Percentiles rank a stretch among this genome's conserved stretches.
These are phyloP conservation scores for Phytophthora hybrid DNA, from an alignment of 352 stramenopile species.

Conservation along the genomic window DNA sequence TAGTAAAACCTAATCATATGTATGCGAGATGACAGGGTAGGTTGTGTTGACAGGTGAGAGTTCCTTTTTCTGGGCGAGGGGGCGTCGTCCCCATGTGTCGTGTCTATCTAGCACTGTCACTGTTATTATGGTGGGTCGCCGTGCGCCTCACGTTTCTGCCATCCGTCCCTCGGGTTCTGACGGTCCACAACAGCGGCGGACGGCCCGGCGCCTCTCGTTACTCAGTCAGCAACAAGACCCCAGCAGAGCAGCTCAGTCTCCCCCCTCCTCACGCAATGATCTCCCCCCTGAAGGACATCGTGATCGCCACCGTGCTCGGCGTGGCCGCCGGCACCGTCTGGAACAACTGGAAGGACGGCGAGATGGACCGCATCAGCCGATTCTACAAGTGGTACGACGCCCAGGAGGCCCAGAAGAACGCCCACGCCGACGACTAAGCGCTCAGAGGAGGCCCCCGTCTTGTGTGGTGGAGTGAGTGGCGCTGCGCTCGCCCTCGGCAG, in stretches of 20 bases:
- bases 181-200: slow-evolving; percentile 18
- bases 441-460: neutral
- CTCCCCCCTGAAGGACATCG: slow-evolving; percentile 85
- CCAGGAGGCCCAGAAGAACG: slow-evolving; percentile 70
- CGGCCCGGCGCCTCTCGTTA: slow-evolving; percentile 24
- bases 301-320: slow-evolving; percentile 77
- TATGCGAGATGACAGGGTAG: neutral
- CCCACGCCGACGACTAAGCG: slow-evolving; percentile 48
- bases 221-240: slow-evolving; percentile 39
- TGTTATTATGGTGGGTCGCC: slow-evolving; percentile 9
- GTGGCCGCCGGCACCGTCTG: slow-evolving; percentile 58
- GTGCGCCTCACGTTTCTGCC: slow-evolving; percentile 2
- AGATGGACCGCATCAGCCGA: slow-evolving; percentile 77
- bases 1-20: neutral
- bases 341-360: slow-evolving; percentile 72
- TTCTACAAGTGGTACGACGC: slow-evolving; percentile 89
- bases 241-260: slow-evolving; percentile 23
- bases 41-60: neutral
- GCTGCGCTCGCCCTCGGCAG: slow-evolving; percentile 1
- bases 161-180: slow-evolving; percentile 31
- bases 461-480: neutral
- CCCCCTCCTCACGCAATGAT: slow-evolving; percentile 50
- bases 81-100: slow-evolving; percentile 38
- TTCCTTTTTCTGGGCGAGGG: slow-evolving; percentile 20
- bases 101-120: slow-evolving; percentile 23